A percentile compares a stretch with the other conserved stretches of the same genome.
Conservation (phyloP, 2,329 filamentous ascomycete species). For the Emmonsiellopsis sp. region DNA sequence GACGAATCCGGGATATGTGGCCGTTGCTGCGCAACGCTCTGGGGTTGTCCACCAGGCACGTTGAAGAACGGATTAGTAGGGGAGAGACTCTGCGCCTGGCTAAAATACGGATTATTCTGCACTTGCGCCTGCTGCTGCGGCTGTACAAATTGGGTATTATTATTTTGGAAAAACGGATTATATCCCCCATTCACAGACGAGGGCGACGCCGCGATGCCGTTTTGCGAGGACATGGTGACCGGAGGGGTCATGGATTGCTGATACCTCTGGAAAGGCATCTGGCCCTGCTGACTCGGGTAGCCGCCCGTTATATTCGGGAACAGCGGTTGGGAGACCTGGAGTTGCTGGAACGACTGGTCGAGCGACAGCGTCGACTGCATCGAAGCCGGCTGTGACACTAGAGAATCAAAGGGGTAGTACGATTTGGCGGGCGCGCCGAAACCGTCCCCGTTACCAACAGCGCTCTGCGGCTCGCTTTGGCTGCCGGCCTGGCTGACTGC, state of each 20-base stretch:
- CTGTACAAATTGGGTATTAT: neutral
- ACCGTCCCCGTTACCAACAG: constrained; percentile 15
- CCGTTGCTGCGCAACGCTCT: constrained; percentile 13
- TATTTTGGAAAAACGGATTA: constrained; percentile 24
- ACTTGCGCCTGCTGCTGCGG: constrained; percentile 18
- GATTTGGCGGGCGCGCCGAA: constrained; percentile 26
- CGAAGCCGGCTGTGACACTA: constrained; percentile 23
- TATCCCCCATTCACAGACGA: constrained; percentile 22
- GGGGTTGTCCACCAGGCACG: constrained; percentile 13
- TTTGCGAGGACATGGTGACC: constrained; percentile 24
- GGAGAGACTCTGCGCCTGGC: constrained; percentile 15
- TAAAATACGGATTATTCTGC: constrained; percentile 15
- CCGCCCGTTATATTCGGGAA: constrained; percentile 70
- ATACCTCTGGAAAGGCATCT: constrained; percentile 28
- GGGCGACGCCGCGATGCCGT: constrained; percentile 23
- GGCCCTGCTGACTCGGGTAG: constrained; percentile 34
- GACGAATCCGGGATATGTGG: constrained; percentile 15
- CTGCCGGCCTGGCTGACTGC: neutral
- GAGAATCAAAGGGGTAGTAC: constrained; percentile 61
- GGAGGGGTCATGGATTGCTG: constrained; percentile 38
- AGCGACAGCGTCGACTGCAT: constrained; percentile 32
- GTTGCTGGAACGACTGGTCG: constrained; percentile 63
- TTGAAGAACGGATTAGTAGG: constrained; percentile 29
- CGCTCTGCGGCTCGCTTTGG: constrained; percentile 15
- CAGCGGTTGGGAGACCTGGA: constrained; percentile 61